Percentiles rank a stretch among this genome's conserved stretches.
Conservation (phyloP, 169 alveolate species). For the Plasmodium relictum region DNA sequence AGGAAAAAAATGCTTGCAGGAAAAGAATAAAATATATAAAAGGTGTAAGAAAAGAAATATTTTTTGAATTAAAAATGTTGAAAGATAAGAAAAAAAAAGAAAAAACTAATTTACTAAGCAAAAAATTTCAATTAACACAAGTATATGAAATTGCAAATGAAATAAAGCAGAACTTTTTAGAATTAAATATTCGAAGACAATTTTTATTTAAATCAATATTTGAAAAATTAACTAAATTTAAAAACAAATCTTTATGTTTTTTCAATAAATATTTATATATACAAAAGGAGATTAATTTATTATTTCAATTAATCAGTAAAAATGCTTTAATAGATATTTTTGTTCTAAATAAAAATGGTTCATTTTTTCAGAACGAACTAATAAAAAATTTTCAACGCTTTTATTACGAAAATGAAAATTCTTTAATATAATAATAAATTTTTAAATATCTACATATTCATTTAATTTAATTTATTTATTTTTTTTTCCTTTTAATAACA, state of each 20-base stretch:
- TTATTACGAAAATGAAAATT: slow-evolving; percentile 25
- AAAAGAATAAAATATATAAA: slow-evolving; percentile 38
- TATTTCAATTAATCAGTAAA: slow-evolving; percentile 26
- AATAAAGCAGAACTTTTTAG: slow-evolving; percentile 26
- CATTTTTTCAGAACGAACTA: slow-evolving; percentile 38
- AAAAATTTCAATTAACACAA: not conserved
- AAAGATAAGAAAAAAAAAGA: slow-evolving; percentile 26
- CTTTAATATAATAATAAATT: slow-evolving; percentile 12
- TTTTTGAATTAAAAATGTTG: slow-evolving; percentile 18
- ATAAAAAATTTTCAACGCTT: slow-evolving; percentile 41
- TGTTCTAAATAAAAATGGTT: slow-evolving; percentile 33
- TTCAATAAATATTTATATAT: slow-evolving; percentile 34
- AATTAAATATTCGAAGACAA: slow-evolving; percentile 40
- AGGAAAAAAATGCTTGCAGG: slow-evolving; percentile 6
- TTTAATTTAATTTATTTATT: not conserved
- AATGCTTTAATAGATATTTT: slow-evolving; percentile 41
- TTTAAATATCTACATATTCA: not conserved
- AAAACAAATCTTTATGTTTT: slow-evolving; percentile 15
- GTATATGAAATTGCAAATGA: slow-evolving; percentile 30
- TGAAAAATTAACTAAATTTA: slow-evolving; percentile 26
- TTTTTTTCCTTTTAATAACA: not conserved
- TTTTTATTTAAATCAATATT: slow-evolving; percentile 23
- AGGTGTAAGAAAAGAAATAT: slow-evolving; percentile 21
- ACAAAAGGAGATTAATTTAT: slow-evolving; percentile 44
- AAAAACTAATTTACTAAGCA: slow-evolving; percentile 20